phyloP scores from a whole-genome alignment of 495 filamentous ascomycete genomes.

The Choiromyces venosus region DNA sequence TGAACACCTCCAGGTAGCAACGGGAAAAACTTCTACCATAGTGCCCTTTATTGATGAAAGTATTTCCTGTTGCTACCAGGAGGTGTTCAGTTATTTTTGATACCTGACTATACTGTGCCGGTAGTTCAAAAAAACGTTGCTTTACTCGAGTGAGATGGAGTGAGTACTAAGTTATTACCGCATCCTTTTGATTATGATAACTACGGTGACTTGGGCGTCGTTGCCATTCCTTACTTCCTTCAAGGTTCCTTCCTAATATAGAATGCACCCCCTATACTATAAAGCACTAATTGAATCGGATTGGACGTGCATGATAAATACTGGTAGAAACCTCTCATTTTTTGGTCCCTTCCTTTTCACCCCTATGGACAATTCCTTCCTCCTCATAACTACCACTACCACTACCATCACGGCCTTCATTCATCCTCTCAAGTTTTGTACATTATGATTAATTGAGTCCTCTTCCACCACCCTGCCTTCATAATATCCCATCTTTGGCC shows the following conservation, averaged over 20 bases:
- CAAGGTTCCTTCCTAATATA: neutral
- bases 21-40: too few relatives aligned
- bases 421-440: conserved; percentile 30
- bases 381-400: too few relatives aligned
- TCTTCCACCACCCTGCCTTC: conserved; percentile 4
- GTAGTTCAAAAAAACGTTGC: neutral
- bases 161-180: neutral
- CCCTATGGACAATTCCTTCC: conserved; percentile 3
- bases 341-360: neutral
- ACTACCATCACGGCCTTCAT: neutral
- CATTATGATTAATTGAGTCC: conserved; percentile 34
- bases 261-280: neutral
- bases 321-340: neutral
- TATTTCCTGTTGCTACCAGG: too few relatives aligned
- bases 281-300: neutral
- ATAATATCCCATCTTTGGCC: neutral
- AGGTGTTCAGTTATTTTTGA: too few relatives aligned
- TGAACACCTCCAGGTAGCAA: too few relatives aligned
- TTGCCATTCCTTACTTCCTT: neutral
- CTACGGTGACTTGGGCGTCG: neutral
- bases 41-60: too few relatives aligned
- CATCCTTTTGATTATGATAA: neutral
- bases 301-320: neutral
- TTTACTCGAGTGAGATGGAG: neutral
- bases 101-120: too few relatives aligned